Evolutionary conservation across 2,329 filamentous ascomycete species (phyloP).

Genomic region (Botrytis medusae): DNA sequence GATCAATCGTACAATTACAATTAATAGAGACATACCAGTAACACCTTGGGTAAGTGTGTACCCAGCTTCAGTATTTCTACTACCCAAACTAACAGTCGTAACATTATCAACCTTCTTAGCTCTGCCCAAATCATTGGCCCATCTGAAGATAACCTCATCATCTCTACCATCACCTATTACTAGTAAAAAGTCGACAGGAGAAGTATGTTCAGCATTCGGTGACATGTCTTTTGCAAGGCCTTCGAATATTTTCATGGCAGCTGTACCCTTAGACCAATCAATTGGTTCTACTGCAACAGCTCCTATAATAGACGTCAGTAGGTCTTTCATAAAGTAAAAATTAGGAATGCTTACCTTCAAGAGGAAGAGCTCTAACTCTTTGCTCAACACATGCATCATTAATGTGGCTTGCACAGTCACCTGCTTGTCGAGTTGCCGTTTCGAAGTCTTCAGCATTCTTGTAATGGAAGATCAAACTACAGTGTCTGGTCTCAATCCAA

Average conservation of each 20-base stretch:
- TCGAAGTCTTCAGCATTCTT: conserved; percentile 76
- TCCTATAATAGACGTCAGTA: conserved; percentile 40
- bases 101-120: conserved; percentile 64
- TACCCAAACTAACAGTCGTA: conserved; percentile 82
- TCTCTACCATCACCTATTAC: conserved; percentile 89
- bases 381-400: conserved; percentile 88
- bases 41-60: conserved; percentile 88
- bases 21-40: conserved; percentile 63
- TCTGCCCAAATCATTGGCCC: conserved; percentile 77
- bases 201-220: conserved; percentile 39
- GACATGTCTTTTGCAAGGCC: conserved; percentile 48
- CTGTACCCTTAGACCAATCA: conserved; percentile 85
- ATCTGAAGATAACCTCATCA: conserved; percentile 90
- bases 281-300: conserved; percentile 81
- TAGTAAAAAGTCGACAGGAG: conserved; percentile 76
- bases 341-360: conserved; percentile 53
- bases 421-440: conserved; percentile 74
- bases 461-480: conserved; percentile 89
- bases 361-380: conserved; percentile 77
- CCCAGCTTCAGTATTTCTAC: conserved; percentile 82
- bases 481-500: conserved; percentile 86
- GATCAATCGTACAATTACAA: neutral
- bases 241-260: conserved; percentile 71
- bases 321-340: conserved; percentile 3
- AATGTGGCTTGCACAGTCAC: conserved; percentile 90